Conservation (phyloP, 208 protist genomes). For the Blechomonas ayalai region DNA sequence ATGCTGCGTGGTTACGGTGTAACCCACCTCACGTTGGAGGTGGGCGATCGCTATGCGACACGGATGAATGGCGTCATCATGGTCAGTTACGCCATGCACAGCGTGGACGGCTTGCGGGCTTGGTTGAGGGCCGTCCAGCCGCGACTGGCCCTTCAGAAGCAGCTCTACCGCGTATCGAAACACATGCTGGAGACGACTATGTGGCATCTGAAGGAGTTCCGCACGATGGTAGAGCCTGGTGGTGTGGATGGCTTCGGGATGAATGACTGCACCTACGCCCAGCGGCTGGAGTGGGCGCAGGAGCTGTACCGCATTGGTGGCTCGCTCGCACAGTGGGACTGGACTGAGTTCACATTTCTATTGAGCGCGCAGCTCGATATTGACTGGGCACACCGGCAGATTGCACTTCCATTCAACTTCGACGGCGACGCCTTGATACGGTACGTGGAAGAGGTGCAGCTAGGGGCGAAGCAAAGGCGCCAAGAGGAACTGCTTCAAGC, state of each 20-base stretch:
- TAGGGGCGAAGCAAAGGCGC: constrained; percentile 51
- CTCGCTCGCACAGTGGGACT: constrained; percentile 81
- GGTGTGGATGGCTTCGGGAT: constrained; percentile 78
- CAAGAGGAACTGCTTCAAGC: constrained; percentile 46
- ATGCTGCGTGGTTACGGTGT: constrained; percentile 65
- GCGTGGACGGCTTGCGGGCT: constrained; percentile 30
- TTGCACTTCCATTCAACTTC: constrained; percentile 82
- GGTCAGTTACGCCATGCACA: constrained; percentile 33
- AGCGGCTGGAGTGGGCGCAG: constrained; percentile 83
- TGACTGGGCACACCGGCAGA: constrained; percentile 57
- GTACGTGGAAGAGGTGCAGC: constrained; percentile 84
- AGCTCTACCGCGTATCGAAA: constrained; percentile 80
- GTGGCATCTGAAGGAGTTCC: constrained; percentile 87
- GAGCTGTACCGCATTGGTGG: constrained; percentile 80
- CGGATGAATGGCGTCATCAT: constrained; percentile 89
- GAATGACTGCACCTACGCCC: constrained; percentile 88
- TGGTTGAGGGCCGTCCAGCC: constrained; percentile 67
- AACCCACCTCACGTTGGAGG: constrained; percentile 73
- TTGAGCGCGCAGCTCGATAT: constrained; percentile 73
- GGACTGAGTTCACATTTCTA: constrained; percentile 84
- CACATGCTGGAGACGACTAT: constrained; percentile 86
- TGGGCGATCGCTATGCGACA: constrained; percentile 59
- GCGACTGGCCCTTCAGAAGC: constrained; percentile 69
- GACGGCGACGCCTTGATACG: constrained; percentile 79
- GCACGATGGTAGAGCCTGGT: constrained; percentile 60